Base-by-base conservation (phyloP, 2,329 filamentous ascomycete genomes). In the Ophiocordyceps camponoti-floridani region DNA sequence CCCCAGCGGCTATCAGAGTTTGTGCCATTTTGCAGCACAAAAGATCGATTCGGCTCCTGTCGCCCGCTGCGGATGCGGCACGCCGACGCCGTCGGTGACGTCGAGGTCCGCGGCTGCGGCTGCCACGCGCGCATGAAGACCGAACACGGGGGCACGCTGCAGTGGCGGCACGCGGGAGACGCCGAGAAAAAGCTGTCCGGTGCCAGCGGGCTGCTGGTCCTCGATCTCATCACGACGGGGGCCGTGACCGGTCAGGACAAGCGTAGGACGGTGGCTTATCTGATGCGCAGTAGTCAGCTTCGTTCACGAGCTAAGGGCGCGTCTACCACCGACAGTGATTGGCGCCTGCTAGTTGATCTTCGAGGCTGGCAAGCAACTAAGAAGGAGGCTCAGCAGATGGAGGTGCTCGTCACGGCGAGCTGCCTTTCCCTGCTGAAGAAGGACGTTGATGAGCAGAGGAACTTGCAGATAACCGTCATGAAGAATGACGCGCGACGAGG, bases 391-490 rank as follows among this genome's bases (percentile, higher is more conserved):
- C 52, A 52, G 42, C 57, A 72, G 52, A 56, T 71, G 47, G 63
- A 73, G 51, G 60, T 66, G n/a, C 48, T 79, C 18, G 63, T 72
- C 10, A 64, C 79, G 16, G 66, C 69, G 40, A 77, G 71, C 14
- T 75, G 69, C 47, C 51, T 81, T 46, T 57, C 69, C 14, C 77
- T 82, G 75, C 55, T 81, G 51, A 80, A 81, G 68, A 75, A 72
- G 58, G 78, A 81, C 64, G 61, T 77, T 43, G 77, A 81, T 55
- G 62, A 76, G 40, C 62, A 73, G 49, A 63, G 73, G 47, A 54
- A 63, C 47, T 57, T 70, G 43, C 73, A 79, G 62, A 57, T 67
- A 41, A 64, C 66, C 46, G 58, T 65, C 4, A 64, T 75, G 44
- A 60, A 52, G 35, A 59, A 50, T 11, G 59, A 46, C 42, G 57